Evolutionary conservation across 2,329 filamentous ascomycete species (phyloP).

Genomic region (Diaporthe helianthi): DNA sequence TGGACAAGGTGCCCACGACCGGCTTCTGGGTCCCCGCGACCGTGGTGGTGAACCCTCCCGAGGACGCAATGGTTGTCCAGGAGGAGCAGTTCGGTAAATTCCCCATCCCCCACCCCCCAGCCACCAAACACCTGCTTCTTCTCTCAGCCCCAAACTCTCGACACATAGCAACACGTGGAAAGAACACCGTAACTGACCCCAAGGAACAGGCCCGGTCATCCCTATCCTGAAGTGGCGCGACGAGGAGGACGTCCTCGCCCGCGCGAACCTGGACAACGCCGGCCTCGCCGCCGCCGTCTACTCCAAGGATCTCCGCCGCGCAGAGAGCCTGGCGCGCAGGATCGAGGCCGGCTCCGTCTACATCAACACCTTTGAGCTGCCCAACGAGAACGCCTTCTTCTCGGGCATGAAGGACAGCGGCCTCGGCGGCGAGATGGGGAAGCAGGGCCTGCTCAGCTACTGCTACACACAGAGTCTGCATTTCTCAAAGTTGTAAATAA

Average conservation of each 20-base stretch:
- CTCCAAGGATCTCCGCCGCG: conserved; percentile 58
- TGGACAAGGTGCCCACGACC: conserved; percentile 44
- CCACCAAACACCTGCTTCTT: too few species aligned
- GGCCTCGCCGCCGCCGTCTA: conserved; percentile 67
- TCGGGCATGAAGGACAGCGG: conserved; percentile 45
- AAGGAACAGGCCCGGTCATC: conserved; percentile 63
- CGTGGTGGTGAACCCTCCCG: conserved; percentile 63
- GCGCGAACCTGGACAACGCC: conserved; percentile 60
- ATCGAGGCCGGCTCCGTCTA: conserved; percentile 66
- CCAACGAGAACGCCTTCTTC: conserved; percentile 43
- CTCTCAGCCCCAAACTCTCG: too few species aligned
- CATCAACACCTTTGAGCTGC: conserved; percentile 56
- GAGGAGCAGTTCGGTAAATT: conserved; percentile 66
- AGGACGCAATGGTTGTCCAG: conserved; percentile 60
- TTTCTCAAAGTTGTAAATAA: conserved; percentile 39
- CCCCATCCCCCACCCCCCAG: too few species aligned
- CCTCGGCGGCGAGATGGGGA: conserved; percentile 46
- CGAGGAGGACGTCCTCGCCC: conserved; percentile 64
- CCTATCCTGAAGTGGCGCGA: conserved; percentile 67
- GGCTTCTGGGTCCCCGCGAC: conserved; percentile 67
- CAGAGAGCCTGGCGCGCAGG: conserved; percentile 57
- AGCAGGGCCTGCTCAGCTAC: conserved; percentile 44
- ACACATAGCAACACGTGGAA: too few species aligned
- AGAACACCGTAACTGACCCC: neutral
- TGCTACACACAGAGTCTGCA: conserved; percentile 44